Evolutionary conservation across 1,284 basidiomycete species (phyloP), one percentile per base, ranked within the genome.

Genomic region (Puccinia horiana): DNA sequence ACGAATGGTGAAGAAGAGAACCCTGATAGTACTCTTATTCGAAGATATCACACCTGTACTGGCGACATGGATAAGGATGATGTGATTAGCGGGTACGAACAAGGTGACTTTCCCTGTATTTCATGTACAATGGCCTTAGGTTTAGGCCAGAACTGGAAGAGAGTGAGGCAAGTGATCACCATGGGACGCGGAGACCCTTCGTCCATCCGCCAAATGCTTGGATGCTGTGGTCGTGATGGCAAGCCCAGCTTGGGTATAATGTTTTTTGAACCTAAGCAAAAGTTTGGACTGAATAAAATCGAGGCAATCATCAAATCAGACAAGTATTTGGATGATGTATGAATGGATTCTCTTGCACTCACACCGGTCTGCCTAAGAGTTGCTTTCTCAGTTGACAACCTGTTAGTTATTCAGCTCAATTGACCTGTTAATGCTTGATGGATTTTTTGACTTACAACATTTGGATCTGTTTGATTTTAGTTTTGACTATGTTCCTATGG

Each of bases 81-180:
- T 29, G 18, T 11, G 20, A 35, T 54, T 32, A 3, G n/a, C n/a
- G 70, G 26, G n/a, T 49, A 12, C 49, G 70, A 16, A 32, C 16
- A 52, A 23, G 70, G 35, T 20, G 23, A 23, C 23, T 44, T 73
- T 20, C 70, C 16, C 0, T 29, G 23, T 12, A 49, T 73, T 6
- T 73, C 29, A 0, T 73, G 70, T 35, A 52, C 44, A n/a, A n/a
- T 35, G 47, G 70, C 44, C 20, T 40, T 73, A 20, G 70, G 70
- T 35, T 26, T 73, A 32, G 70, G 44, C 18, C 70, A 73, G 35
- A 73, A 73, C 18, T 73, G 70, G 70, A 52, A 49, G 18, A 40
- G 20, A 23, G 47, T 52, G n/a, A 23, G 32, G 6, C 14, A 3
- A 20, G 70, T 73, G 20, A 35, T 73, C 29, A 23, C 26, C 44